These are phyloP conservation scores for Endogone sp. DNA, from an alignment of 192 early-diverging fungal genomes.

Conservation along the genomic window DNA sequence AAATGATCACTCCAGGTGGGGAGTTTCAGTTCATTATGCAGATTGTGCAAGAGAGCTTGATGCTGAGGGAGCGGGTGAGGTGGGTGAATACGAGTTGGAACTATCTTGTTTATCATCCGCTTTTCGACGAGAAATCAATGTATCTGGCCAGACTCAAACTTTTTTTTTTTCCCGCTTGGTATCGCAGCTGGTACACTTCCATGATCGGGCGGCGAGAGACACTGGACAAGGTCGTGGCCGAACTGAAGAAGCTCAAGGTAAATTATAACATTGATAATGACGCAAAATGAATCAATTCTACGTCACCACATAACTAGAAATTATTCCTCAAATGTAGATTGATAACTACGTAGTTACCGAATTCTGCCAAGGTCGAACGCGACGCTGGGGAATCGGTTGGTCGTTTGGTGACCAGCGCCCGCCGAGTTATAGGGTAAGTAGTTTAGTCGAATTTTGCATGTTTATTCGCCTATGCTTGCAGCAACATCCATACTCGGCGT, in stretches of 20 bases:
- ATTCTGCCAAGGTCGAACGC: conserved; percentile 51
- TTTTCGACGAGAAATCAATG: not conserved
- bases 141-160: not conserved
- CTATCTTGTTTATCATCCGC: too few species aligned
- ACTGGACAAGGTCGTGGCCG: conserved; percentile 29
- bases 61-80: conserved; percentile 29
- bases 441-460: too few species aligned
- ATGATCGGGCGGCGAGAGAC: conserved; percentile 68
- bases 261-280: too few species aligned
- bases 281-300: too few species aligned
- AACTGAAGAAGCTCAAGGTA: conserved; percentile 42
- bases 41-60: conserved; percentile 67
- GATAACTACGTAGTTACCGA: conserved; percentile 48
- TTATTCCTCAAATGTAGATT: conserved; percentile 24
- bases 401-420: conserved; percentile 41
- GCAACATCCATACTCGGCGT: not conserved
- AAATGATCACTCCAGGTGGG: conserved; percentile 81
- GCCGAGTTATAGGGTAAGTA: conserved; percentile 16
- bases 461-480: not conserved
- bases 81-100: too few species aligned
- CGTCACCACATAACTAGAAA: too few species aligned
- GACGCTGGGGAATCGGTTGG: conserved; percentile 54
- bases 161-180: not conserved
- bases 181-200: conserved; percentile 70
- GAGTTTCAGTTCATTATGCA: conserved; percentile 66